phyloP scores from a whole-genome alignment of 2,329 filamentous ascomycete genomes.

The Periconia digitata region DNA sequence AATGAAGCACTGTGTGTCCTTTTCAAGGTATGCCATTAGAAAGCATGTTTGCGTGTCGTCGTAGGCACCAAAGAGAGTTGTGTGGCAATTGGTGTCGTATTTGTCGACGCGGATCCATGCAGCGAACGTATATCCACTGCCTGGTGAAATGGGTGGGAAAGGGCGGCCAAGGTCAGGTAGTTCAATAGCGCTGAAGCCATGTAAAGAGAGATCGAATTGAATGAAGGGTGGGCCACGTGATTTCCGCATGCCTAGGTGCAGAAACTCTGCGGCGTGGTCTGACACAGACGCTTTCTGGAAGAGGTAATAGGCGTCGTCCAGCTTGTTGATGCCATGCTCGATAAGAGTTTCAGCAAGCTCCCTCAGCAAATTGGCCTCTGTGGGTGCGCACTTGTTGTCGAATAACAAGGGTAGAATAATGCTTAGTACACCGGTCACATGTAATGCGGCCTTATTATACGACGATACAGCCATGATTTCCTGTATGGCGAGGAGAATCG shows the following conservation, averaged over 20 bases:
- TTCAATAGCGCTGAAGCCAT: conserved; percentile 89
- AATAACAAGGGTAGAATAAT: conserved; percentile 39
- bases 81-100: conserved; percentile 83
- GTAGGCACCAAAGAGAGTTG: conserved; percentile 93
- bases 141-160: conserved; percentile 77
- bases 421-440: conserved; percentile 39
- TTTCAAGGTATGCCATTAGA: conserved; percentile 88
- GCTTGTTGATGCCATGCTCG: conserved; percentile 72
- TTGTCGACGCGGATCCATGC: conserved; percentile 87
- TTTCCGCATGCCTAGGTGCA: conserved; percentile 70
- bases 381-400: conserved; percentile 34
- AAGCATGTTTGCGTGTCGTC: conserved; percentile 93
- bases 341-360: conserved; percentile 70
- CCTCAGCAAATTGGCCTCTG: conserved; percentile 53
- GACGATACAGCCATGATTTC: conserved; percentile 38
- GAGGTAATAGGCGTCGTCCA: conserved; percentile 83
- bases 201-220: conserved; percentile 87
- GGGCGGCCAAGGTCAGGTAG: conserved; percentile 78
- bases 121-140: conserved; percentile 83
- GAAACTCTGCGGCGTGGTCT: conserved; percentile 64
- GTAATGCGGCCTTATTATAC: conserved; percentile 41
- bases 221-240: conserved; percentile 82
- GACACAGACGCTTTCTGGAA: conserved; percentile 59
- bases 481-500: conserved; percentile 39
- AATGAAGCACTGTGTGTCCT: conserved; percentile 90